Percentiles rank a stretch among this genome's conserved stretches.
These are phyloP conservation scores for Phoenix dactylifera DNA, from an alignment of 176 grass and related monocot genomes.

Conservation along the genomic window DNA sequence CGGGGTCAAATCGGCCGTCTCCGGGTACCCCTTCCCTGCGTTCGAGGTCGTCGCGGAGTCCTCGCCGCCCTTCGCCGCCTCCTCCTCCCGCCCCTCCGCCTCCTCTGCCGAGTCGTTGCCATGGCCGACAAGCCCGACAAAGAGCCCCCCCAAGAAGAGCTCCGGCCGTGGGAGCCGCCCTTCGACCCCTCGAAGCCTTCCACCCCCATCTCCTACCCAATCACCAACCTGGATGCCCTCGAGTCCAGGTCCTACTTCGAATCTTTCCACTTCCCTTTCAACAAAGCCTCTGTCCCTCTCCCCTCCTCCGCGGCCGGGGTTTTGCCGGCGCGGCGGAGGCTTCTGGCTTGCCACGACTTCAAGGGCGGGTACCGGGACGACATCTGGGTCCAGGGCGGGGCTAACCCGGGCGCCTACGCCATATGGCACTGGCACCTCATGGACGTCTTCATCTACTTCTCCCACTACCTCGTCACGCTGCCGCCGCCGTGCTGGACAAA, in stretches of 20 bases:
- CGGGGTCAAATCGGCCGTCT: no score
- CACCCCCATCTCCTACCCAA: conserved; percentile 75
- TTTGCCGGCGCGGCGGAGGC: conserved; percentile 42
- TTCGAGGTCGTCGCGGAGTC: no score
- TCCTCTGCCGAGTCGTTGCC: background rate
- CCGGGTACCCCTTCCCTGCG: no score
- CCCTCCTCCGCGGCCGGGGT: conserved; percentile 7
- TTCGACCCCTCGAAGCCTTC: conserved; percentile 65
- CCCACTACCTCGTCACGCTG: conserved; percentile 83
- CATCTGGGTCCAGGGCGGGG: conserved; percentile 54
- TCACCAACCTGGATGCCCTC: conserved; percentile 53
- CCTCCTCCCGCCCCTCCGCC: conserved; percentile 10
- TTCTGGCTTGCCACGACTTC: conserved; percentile 91
- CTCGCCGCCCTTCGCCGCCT: conserved; percentile 18
- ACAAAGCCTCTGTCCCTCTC: conserved; percentile 37
- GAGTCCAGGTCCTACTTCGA: conserved; percentile 57
- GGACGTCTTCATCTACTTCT: conserved; percentile 97
- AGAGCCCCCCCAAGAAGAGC: background rate
- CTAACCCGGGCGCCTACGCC: conserved; percentile 57
- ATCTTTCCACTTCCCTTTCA: conserved; percentile 88
- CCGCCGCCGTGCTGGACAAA: conserved; percentile 88
- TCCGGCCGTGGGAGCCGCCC: conserved; percentile 42
- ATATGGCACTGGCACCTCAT: conserved; percentile 92
- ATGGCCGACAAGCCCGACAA: conserved; percentile 4
- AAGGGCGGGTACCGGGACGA: conserved; percentile 73